Percentiles rank a stretch among this genome's conserved stretches.
phyloP scores from a whole-genome alignment of 2,329 filamentous ascomycete species.

The Westerdykella sp. region DNA sequence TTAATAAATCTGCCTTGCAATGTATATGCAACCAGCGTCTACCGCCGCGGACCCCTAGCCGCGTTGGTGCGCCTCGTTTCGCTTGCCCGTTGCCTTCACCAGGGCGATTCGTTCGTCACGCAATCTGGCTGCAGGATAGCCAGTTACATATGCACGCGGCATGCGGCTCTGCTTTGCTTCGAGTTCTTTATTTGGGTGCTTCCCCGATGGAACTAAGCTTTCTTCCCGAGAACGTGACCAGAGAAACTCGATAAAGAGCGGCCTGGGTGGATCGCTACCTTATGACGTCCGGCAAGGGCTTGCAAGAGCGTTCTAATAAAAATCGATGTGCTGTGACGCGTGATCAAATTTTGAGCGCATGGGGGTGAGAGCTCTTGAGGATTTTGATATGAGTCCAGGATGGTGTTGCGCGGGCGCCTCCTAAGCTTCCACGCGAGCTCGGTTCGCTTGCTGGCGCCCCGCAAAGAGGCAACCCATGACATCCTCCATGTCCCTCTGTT shows the following conservation, averaged over 20 bases:
- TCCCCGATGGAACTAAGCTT: no score
- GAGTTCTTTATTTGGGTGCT: neutral
- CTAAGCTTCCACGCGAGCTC: no score
- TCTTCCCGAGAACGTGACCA: no score
- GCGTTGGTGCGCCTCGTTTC: conserved; percentile 6
- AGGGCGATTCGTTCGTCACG: conserved; percentile 7
- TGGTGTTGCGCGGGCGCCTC: no score
- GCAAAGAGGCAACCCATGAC: conserved; percentile 5
- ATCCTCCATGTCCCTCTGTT: conserved; percentile 15
- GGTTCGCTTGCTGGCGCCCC: conserved; percentile 6
- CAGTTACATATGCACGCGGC: conserved; percentile 23
- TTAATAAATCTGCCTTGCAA: conserved; percentile 19
- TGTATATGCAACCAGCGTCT: conserved; percentile 15
- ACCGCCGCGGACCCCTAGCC: conserved; percentile 12
- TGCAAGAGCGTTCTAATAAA: no score
- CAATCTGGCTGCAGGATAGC: conserved; percentile 6
- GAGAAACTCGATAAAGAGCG: no score
- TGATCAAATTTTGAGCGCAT: no score
- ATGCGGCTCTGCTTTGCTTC: conserved; percentile 22
- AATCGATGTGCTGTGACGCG: no score
- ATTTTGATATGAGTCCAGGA: no score
- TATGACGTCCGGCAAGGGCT: no score
- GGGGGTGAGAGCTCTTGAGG: no score
- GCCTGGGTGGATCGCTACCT: no score
- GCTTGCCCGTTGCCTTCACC: conserved; percentile 8